phyloP scores from a whole-genome alignment of 2,329 filamentous ascomycete species.

The Ophiostoma piceae region DNA sequence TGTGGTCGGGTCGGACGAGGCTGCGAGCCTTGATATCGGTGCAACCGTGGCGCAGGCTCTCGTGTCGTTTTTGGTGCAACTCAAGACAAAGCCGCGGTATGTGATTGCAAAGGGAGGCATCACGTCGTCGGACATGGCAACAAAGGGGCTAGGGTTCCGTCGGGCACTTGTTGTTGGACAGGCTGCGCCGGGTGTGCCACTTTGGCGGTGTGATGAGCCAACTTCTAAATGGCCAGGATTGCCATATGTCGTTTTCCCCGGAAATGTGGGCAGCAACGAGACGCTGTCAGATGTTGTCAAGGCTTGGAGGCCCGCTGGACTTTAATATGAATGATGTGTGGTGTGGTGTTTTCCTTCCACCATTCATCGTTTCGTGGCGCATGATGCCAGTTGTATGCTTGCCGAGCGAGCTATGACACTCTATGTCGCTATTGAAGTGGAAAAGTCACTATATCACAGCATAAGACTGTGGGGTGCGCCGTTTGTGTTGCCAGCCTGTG shows the following conservation, averaged over 20 bases:
- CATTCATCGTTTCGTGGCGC: no score
- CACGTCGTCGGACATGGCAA: conserved; percentile 54
- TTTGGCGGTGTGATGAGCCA: conserved; percentile 38
- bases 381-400: no score
- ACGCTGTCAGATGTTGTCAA: conserved; percentile 34
- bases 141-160: conserved; percentile 51
- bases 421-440: no score
- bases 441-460: no score
- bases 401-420: no score
- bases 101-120: conserved; percentile 57
- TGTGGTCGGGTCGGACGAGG: conserved; percentile 41
- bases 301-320: background rate
- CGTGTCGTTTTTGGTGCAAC: conserved; percentile 44
- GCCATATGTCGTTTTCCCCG: conserved; percentile 45
- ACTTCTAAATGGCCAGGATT: conserved; percentile 47
- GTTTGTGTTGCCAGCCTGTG: no score
- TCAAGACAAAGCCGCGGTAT: conserved; percentile 47
- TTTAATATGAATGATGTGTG: no score
- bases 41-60: conserved; percentile 46
- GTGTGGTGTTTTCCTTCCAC: no score
- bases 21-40: conserved; percentile 51
- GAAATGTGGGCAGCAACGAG: conserved; percentile 38
- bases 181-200: conserved; percentile 7
- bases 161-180: conserved; percentile 52
- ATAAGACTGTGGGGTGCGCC: no score